Conservation (phyloP, 225 moss, liverwort and hornwort species). For the Polytrichum formosum region DNA sequence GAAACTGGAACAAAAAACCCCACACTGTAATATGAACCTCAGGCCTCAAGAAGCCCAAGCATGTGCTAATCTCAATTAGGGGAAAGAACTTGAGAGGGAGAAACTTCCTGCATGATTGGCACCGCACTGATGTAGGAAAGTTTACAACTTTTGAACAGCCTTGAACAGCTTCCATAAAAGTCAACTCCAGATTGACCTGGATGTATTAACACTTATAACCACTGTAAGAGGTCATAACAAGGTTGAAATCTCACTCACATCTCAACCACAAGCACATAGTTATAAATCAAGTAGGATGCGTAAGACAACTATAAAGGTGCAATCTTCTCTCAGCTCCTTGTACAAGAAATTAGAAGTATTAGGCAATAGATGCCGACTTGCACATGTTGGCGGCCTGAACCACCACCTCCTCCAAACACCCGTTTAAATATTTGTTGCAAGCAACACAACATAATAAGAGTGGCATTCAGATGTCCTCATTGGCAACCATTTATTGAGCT, state of each 20-base stretch:
- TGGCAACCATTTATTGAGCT: too few relatives aligned
- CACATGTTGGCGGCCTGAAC: constrained; percentile 41
- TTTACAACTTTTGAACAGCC: constrained; percentile 74
- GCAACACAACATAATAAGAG: constrained; percentile 8
- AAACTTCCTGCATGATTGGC: constrained; percentile 68
- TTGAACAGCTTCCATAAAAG: constrained; percentile 77
- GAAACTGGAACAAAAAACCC: too few relatives aligned
- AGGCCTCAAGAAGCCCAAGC: too few relatives aligned
- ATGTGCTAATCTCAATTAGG: too few relatives aligned
- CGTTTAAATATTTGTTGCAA: constrained; percentile 50
- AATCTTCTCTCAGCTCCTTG: too few relatives aligned
- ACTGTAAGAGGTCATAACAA: constrained; percentile 16
- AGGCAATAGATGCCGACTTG: constrained; percentile 17
- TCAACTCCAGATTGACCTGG: constrained; percentile 65
- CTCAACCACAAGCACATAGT: not conserved
- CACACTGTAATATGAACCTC: too few relatives aligned
- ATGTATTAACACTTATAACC: constrained; percentile 7
- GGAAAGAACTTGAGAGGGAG: not conserved
- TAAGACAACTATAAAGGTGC: too few relatives aligned
- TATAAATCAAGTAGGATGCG: too few relatives aligned
- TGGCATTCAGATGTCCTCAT: too few relatives aligned
- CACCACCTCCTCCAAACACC: constrained; percentile 55
- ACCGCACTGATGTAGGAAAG: constrained; percentile 60
- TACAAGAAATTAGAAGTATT: too few relatives aligned
- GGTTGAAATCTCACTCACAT: constrained; percentile 4